Evolutionary conservation across 768 basidiomycete species (phyloP).

Genomic region (Pulveroboletus sp.): DNA sequence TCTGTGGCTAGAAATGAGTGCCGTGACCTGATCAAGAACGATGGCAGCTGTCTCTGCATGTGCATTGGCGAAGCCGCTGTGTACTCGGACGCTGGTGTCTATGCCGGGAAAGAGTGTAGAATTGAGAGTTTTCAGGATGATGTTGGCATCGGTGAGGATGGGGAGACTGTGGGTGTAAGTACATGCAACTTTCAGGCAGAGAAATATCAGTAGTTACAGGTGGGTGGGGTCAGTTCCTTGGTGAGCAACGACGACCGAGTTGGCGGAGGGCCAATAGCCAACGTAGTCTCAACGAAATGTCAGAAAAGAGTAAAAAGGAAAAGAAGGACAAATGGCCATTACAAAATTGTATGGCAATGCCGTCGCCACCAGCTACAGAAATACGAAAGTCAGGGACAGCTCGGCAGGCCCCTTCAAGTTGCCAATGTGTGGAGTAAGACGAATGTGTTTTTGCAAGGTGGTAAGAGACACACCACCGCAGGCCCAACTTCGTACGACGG

Average conservation of each 20-base stretch:
- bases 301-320: neutral
- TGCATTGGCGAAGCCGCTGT: conserved; percentile 51
- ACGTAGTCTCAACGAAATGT: conserved; percentile 43
- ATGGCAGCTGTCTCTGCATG: conserved; percentile 46
- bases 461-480: conserved; percentile 38
- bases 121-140: conserved; percentile 39
- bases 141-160: conserved; percentile 47
- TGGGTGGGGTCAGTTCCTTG: conserved; percentile 59
- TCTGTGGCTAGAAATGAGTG: conserved; percentile 36
- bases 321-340: conserved; percentile 10
- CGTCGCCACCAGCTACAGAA: conserved; percentile 47
- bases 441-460: neutral
- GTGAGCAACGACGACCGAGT: conserved; percentile 56
- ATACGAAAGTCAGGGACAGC: conserved; percentile 39
- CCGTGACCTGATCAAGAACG: conserved; percentile 46
- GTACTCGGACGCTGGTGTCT: conserved; percentile 41
- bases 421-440: neutral
- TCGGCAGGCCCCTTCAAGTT: conserved; percentile 34
- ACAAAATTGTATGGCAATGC: conserved; percentile 47
- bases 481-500: conserved; percentile 37
- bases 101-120: conserved; percentile 55
- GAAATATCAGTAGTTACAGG: conserved; percentile 43
- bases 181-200: neutral
- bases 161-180: conserved; percentile 37
- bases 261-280: conserved; percentile 50